Base-by-base conservation (phyloP, 2,329 filamentous ascomycete genomes). In the Aspergillus transmontanensis region DNA sequence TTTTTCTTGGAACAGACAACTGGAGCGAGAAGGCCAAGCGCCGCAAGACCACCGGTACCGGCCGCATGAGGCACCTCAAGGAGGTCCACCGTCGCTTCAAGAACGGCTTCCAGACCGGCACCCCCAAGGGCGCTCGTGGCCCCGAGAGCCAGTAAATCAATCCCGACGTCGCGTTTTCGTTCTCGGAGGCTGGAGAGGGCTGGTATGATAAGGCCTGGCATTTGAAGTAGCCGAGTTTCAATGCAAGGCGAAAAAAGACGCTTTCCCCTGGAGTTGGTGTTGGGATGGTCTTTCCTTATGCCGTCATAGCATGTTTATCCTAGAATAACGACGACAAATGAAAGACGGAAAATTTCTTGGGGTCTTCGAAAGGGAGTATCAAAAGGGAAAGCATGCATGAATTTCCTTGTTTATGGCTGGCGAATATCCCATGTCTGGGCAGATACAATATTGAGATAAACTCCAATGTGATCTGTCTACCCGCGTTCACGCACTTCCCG, bases 11-110 rank as follows among this genome's bases (percentile, higher is more conserved):
- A 67, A 81, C 80, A 98, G 94, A 90, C 90, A 97, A 99, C 92
- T 99, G 95, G 95, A 89, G 92, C 83, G 94, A 98, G 89, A 99
- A 99, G 92, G 94, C 94, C 78, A 98, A 98, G 93, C 89, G 95
- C 84, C 96, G 95, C 91, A 98, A 97, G 94, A 97, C 94, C 80
- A 94, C 92, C 81, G 95, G 95, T 78, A 94, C 93, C 80, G 95
- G 95, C 83, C 92, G 95, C 84, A 95, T 94, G 90, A 89, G 93
- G 81, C 92, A 94, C 86, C 88, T 99, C 82, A 96, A 96, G 88
- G 88, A 87, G 78, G 90, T 99, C 81, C 86, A 93, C 80, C 90
- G 95, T 83, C 89, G 89, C 85, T 97, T 97, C 90, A 93, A 90
- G 87, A 99, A 99, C 86, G 94, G 93, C 77, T 99, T 99, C 92